Evolutionary conservation across 2,329 filamentous ascomycete genomes (phyloP), one percentile per base, ranked within the genome.

Genomic region (Cladosporium cucumerinum): DNA sequence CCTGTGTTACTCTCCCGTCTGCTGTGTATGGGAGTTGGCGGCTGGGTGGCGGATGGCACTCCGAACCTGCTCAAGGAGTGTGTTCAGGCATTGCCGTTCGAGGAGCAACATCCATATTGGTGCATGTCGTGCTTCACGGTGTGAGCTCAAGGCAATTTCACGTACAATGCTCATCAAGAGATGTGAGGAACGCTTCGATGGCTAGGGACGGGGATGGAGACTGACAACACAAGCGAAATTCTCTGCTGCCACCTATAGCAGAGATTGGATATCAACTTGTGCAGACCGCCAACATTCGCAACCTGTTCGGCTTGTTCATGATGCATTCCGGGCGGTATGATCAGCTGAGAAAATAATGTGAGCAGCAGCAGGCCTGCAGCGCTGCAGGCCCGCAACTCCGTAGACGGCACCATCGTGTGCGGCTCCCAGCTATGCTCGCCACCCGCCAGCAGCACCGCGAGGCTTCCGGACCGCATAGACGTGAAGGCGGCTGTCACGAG

Each of bases 341-440:
- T 39, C 54, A 57, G 54, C 54, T 57, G 32, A 54, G 51, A 11
- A 18, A 32, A n/a, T 32, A 21, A 11, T 21, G n/a, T 21, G 39
- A 12, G 39, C 32, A 14, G 12, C 32, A 34, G 32, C 32, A 30
- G 28, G 28, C 28, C 28, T 8, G 28, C 28, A 46, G 39, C 39
- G 23, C 26, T 54, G 18, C 51, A 57, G 54, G 54, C 54, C 54
- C 54, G 54, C 54, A 57, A 39, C 32, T 34, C 54, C 54, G 54
- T 26, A 51, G 30, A 54, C 51, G 51, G 28, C 26, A 54, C 28
- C 23, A n/a, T 57, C 54, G 18, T 57, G 18, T 57, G 54, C 54
- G 54, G 54, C 54, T 57, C 54, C 32, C 54, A n/a, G 28, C 7
- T 0, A 21, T 32, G 28, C 18, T 30, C 26, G 51, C 51, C 51